phyloP scores from a whole-genome alignment of 2,329 filamentous ascomycete species.

The Paecilomyces dactylethromorphus region DNA sequence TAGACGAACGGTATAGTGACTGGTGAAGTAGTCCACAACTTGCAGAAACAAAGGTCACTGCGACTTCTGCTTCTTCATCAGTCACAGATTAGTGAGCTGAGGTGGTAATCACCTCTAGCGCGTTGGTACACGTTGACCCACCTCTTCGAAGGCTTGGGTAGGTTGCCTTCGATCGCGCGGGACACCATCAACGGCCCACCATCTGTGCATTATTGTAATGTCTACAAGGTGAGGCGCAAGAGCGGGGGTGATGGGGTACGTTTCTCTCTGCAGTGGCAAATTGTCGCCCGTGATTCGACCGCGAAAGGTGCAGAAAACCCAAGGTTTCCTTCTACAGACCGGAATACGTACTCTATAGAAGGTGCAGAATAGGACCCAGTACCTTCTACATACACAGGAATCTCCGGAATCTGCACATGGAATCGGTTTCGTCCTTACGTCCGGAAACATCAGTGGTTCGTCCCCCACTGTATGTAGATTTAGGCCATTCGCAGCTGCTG shows the following conservation, averaged over 20 bases:
- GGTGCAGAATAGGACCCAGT: not conserved
- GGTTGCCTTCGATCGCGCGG: not conserved
- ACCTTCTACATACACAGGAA: not conserved
- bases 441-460: not conserved
- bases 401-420: not conserved
- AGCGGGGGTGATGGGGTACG: not conserved
- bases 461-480: no score
- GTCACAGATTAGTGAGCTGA: not conserved
- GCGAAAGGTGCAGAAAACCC: not conserved
- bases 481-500: no score
- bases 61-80: not conserved
- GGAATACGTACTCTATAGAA: not conserved
- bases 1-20: not conserved
- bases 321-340: not conserved
- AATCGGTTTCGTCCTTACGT: not conserved
- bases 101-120: not conserved
- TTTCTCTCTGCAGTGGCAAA: not conserved
- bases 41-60: not conserved
- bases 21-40: not conserved
- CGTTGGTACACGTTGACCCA: not conserved
- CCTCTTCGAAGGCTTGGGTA: not conserved
- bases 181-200: not conserved
- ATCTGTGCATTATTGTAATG: not conserved
- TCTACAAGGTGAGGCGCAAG: not conserved
- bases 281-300: not conserved